These are phyloP conservation scores for Microbotryum violaceum DNA, from an alignment of 1,284 basidiomycete species.

Conservation along the genomic window DNA sequence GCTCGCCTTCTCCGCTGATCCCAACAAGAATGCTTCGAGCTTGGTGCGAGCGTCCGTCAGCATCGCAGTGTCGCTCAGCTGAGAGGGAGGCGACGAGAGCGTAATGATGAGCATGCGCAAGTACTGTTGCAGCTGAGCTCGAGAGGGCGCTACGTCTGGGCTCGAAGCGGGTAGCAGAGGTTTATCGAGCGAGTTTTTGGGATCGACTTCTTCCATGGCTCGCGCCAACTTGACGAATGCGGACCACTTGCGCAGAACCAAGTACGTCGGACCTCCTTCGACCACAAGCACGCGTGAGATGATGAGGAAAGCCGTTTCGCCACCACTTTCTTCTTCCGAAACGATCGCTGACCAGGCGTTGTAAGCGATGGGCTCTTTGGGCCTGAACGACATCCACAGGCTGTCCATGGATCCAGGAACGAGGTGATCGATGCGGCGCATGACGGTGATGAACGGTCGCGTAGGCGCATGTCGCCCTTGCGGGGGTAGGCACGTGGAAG, in stretches of 20 bases:
- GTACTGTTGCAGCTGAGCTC: slow-evolving; percentile 15
- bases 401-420: slow-evolving; percentile 24
- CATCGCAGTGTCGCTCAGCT: background rate
- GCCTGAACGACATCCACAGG: slow-evolving; percentile 6
- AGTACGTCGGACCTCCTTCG: background rate
- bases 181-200: slow-evolving; percentile 4
- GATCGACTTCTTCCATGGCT: slow-evolving; percentile 11
- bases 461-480: slow-evolving; percentile 6
- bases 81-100: slow-evolving; percentile 15
- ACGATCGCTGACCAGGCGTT: slow-evolving; percentile 24
- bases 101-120: slow-evolving; percentile 21
- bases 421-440: slow-evolving; percentile 22
- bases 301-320: slow-evolving; percentile 10
- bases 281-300: slow-evolving; percentile 10
- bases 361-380: background rate
- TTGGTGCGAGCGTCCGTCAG: slow-evolving; percentile 8
- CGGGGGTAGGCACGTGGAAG: slow-evolving; percentile 10
- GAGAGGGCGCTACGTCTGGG: background rate
- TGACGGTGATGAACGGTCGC: slow-evolving; percentile 8
- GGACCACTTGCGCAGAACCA: background rate
- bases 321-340: background rate
- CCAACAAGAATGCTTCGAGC: slow-evolving; percentile 26
- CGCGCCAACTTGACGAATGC: slow-evolving; percentile 3
- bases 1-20: background rate
- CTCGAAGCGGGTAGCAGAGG: slow-evolving; percentile 11